Percentiles rank a stretch among this genome's conserved stretches.
phyloP scores from a whole-genome alignment of 2,329 filamentous ascomycete species.

The Claviceps sp. region DNA sequence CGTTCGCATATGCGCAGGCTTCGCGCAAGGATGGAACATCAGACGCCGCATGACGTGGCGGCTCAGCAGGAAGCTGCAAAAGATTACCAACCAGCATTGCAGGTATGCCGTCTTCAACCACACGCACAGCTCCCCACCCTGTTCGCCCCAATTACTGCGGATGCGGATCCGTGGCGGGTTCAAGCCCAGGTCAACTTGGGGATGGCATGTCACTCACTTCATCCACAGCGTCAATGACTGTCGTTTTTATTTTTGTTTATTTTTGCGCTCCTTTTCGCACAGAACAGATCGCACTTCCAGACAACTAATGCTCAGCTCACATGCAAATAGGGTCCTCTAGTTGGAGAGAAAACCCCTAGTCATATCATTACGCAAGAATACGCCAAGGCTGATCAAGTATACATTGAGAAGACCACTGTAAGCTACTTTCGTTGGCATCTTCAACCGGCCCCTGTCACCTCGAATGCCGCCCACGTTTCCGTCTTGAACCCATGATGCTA shows the following conservation, averaged over 20 bases:
- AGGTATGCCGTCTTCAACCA: conserved; percentile 26
- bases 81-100: conserved; percentile 42
- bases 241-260: not conserved
- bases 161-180: not conserved
- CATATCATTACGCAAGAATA: conserved; percentile 72
- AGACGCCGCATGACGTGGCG: conserved; percentile 30
- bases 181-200: not conserved
- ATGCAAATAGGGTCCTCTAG: conserved; percentile 56
- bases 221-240: not conserved
- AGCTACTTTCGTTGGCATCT: conserved; percentile 18
- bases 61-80: conserved; percentile 48
- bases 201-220: not conserved
- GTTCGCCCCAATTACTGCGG: not conserved
- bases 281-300: not conserved
- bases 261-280: not conserved
- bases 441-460: not conserved
- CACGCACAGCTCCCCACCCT: not conserved
- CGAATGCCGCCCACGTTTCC: no score
- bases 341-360: conserved; percentile 67
- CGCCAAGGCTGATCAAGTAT: conserved; percentile 72
- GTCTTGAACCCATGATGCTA: not conserved
- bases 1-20: conserved; percentile 8
- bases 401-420: conserved; percentile 78
- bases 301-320: not conserved
- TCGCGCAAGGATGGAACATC: conserved; percentile 20